phyloP scores from a whole-genome alignment of 257 asterid genomes.

The Capsicum rhomboideum region DNA sequence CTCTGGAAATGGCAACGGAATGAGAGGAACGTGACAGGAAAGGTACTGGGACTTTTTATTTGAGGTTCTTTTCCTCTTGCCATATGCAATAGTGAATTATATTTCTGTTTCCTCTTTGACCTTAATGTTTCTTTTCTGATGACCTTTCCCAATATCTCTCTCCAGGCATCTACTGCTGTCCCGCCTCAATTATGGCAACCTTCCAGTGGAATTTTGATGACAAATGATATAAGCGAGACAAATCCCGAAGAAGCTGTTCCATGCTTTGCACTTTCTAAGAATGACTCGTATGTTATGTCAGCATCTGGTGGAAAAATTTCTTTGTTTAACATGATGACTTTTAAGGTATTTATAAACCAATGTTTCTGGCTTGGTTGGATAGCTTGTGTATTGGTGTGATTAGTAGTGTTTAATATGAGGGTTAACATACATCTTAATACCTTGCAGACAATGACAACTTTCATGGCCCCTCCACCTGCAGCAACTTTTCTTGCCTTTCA shows the following conservation, averaged over 20 bases:
- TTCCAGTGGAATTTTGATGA: slow-evolving; percentile 52
- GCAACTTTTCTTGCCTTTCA: slow-evolving; percentile 60
- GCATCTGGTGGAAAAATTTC: slow-evolving; percentile 75
- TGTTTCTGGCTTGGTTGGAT: background rate
- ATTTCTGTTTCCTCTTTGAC: background rate
- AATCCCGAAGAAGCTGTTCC: slow-evolving; percentile 59
- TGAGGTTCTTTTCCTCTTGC: background rate
- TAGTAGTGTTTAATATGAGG: background rate
- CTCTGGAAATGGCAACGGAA: slow-evolving; percentile 66
- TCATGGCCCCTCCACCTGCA: slow-evolving; percentile 67
- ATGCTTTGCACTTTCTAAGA: slow-evolving; percentile 67
- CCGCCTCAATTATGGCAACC: slow-evolving; percentile 68
- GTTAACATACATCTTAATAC: background rate
- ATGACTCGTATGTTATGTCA: slow-evolving; percentile 55
- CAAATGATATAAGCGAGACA: slow-evolving; percentile 49
- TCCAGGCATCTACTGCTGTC: slow-evolving; percentile 44
- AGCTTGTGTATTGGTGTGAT: background rate
- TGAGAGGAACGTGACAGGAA: slow-evolving; percentile 38
- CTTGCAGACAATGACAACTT: slow-evolving; percentile 56
- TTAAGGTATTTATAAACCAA: slow-evolving; percentile 35
- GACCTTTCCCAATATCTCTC: background rate
- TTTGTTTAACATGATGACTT: slow-evolving; percentile 51
- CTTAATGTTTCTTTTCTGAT: background rate
- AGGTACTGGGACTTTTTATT: slow-evolving; percentile 23
- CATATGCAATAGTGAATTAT: background rate